Evolutionary conservation across 441 rosid species (phyloP).

Genomic region (Arabidopsis hybrid): DNA sequence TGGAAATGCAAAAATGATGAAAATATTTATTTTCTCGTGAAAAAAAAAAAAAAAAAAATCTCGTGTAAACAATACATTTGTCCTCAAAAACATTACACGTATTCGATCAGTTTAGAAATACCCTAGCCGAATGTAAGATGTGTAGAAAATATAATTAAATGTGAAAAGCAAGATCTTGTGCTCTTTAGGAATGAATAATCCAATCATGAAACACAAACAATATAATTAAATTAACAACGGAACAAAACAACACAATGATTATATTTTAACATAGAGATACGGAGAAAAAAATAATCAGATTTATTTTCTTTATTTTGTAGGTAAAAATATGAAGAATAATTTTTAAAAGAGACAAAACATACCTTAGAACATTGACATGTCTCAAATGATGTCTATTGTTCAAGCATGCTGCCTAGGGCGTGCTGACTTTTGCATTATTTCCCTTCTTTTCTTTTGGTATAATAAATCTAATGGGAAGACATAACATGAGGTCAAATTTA

Average conservation of each 20-base stretch:
- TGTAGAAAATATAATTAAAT: conserved; percentile 9
- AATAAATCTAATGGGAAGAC: too few relatives aligned
- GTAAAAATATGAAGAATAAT: conserved; percentile 15
- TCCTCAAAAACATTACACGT: too few relatives aligned
- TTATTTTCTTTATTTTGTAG: neutral
- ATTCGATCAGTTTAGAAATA: neutral
- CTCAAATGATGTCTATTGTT: conserved; percentile 57
- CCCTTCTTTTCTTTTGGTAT: neutral
- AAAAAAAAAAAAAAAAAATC: too few relatives aligned
- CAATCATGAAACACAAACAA: conserved; percentile 49
- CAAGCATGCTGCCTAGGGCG: conserved; percentile 66
- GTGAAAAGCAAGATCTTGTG: conserved; percentile 39
- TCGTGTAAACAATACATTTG: too few relatives aligned
- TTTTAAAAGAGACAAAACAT: conserved; percentile 46
- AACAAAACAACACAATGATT: conserved; percentile 47
- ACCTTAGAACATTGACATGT: conserved; percentile 53
- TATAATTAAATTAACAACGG: conserved; percentile 46
- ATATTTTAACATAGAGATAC: conserved; percentile 11
- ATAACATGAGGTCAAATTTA: too few relatives aligned
- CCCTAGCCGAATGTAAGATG: conserved; percentile 2
- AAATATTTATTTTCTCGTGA: too few relatives aligned
- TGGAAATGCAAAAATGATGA: too few relatives aligned
- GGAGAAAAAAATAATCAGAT: conserved; percentile 7
- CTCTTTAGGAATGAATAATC: conserved; percentile 38
- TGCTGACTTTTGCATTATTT: conserved; percentile 55